Evolutionary conservation across 768 basidiomycete genomes (phyloP).

Genomic region (Boletellus emodensis): DNA sequence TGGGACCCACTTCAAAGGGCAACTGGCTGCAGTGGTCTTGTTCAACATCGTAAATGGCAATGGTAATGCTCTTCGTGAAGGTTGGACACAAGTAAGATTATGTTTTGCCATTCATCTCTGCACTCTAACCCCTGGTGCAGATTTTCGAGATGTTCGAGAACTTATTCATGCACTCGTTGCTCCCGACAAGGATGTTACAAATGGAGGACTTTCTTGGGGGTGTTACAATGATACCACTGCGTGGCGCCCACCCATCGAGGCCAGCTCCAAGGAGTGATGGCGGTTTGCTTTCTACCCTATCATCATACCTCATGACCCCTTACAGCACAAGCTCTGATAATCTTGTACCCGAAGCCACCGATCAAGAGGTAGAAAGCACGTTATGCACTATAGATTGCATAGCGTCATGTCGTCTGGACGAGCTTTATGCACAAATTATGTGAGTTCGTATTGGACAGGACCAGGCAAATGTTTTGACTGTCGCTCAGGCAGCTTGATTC

Average conservation of each 20-base stretch:
- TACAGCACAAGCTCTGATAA: slow-evolving; percentile 75
- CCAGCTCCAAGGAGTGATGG: slow-evolving; percentile 69
- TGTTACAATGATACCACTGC: slow-evolving; percentile 85
- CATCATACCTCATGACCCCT: slow-evolving; percentile 95
- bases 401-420: slow-evolving; percentile 87
- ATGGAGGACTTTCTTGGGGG: slow-evolving; percentile 99
- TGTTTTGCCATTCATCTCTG: not conserved
- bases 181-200: slow-evolving; percentile 87
- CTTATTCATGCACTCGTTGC: slow-evolving; percentile 87
- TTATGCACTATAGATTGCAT: slow-evolving; percentile 95
- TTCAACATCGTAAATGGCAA: slow-evolving; percentile 98
- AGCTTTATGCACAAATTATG: slow-evolving; percentile 92
- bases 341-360: slow-evolving; percentile 82
- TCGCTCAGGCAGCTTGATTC: slow-evolving; percentile 64
- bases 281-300: slow-evolving; percentile 90
- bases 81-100: slow-evolving; percentile 79
- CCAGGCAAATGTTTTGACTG: slow-evolving; percentile 5
- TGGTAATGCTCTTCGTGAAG: slow-evolving; percentile 88
- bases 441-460: slow-evolving; percentile 39
- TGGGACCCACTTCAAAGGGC: slow-evolving; percentile 92
- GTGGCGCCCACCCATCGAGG: slow-evolving; percentile 64
- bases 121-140: slow-evolving; percentile 35
- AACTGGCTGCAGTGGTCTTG: slow-evolving; percentile 92
- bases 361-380: slow-evolving; percentile 89
- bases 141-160: slow-evolving; percentile 99